Conservation (phyloP, 129 eudicot species). For the Flaveria sonorensis region DNA sequence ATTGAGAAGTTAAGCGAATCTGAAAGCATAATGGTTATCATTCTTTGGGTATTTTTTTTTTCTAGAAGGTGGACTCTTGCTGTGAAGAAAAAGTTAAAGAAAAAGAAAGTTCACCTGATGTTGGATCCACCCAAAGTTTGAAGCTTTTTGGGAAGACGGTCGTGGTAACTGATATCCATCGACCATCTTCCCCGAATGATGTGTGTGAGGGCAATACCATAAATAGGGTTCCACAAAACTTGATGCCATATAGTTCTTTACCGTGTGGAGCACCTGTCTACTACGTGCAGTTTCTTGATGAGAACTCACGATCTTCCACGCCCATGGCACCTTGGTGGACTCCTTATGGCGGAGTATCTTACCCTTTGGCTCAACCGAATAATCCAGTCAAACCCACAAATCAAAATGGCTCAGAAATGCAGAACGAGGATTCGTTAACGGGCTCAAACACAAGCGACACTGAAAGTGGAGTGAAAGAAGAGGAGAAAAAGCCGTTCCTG, state of each 20-base stretch:
- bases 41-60: slow-evolving; percentile 11
- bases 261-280: slow-evolving; percentile 38
- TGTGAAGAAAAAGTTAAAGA: slow-evolving; percentile 41
- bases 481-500: slow-evolving; percentile 18
- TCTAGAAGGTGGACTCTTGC: slow-evolving; percentile 49
- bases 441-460: slow-evolving; percentile 59
- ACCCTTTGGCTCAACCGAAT: slow-evolving; percentile 30
- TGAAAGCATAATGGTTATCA: slow-evolving; percentile 24
- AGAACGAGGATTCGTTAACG: slow-evolving; percentile 51
- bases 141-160: slow-evolving; percentile 85
- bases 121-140: slow-evolving; percentile 48
- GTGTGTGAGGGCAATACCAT: background rate
- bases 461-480: slow-evolving; percentile 32
- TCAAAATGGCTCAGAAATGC: slow-evolving; percentile 28
- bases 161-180: slow-evolving; percentile 41
- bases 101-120: slow-evolving; percentile 41
- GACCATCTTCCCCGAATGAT: slow-evolving; percentile 14
- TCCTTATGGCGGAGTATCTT: slow-evolving; percentile 41
- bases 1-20: background rate
- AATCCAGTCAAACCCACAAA: slow-evolving; percentile 21
- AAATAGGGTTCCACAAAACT: slow-evolving; percentile 27
- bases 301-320: slow-evolving; percentile 27
- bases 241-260: slow-evolving; percentile 32
- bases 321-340: slow-evolving; percentile 53
- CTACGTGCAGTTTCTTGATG: slow-evolving; percentile 42